Conservation (phyloP, 257 asterid genomes). For the Solanum rostratum region DNA sequence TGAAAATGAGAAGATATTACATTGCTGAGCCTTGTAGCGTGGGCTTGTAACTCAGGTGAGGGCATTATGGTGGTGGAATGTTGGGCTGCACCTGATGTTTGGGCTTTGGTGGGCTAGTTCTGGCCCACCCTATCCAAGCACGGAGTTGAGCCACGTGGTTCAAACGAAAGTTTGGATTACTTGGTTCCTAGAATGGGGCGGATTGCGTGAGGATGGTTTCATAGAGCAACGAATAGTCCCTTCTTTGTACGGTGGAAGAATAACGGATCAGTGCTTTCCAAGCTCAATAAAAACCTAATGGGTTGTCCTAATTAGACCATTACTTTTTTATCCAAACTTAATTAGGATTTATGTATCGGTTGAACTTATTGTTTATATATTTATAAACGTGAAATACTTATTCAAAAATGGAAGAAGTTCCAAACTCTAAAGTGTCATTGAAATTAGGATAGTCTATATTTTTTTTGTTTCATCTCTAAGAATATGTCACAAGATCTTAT, state of each 20-base stretch:
- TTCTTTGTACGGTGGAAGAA: not conserved
- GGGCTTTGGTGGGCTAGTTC: not conserved
- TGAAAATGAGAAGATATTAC: no score
- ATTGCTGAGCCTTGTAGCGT: no score
- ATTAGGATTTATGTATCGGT: no score
- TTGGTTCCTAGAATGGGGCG: not conserved
- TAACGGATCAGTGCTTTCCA: not conserved
- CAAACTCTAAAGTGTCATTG: no score
- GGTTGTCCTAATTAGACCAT: not conserved
- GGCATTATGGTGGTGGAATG: no score
- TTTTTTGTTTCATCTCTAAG: not conserved
- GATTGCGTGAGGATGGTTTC: not conserved
- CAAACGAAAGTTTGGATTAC: not conserved
- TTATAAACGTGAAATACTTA: no score
- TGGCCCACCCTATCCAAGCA: not conserved
- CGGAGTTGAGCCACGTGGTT: not conserved
- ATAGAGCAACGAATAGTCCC: not conserved
- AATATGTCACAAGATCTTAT: not conserved
- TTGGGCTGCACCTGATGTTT: no score
- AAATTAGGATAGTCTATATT: no score
- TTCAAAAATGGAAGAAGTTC: no score
- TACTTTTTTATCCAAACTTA: no score
- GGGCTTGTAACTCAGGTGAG: no score
- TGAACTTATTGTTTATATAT: no score
- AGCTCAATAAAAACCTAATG: not conserved